These are phyloP conservation scores for Cordyceps farinosa DNA, from an alignment of 2,329 filamentous ascomycete species.

Conservation along the genomic window DNA sequence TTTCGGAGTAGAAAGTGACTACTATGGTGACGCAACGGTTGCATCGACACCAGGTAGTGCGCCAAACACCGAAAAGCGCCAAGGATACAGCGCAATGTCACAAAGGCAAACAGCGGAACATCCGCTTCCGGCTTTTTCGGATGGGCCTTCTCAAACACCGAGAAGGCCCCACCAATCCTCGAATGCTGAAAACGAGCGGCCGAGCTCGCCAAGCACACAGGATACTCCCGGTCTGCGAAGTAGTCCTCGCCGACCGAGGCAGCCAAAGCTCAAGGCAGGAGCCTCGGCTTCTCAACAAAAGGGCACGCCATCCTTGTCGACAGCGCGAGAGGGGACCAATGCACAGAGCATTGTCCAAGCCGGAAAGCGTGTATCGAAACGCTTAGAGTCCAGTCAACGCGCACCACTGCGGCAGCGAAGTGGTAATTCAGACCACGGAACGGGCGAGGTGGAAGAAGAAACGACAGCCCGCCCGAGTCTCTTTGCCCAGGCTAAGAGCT, in stretches of 20 bases:
- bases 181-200: neutral
- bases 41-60: constrained; percentile 26
- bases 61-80: neutral
- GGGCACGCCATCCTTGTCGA: neutral
- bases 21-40: constrained; percentile 37
- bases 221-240: constrained; percentile 15
- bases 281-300: neutral
- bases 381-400: neutral
- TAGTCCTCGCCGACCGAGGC: constrained; percentile 10
- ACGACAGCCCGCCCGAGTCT: constrained; percentile 8
- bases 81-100: neutral
- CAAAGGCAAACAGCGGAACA: neutral
- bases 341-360: neutral
- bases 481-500: constrained; percentile 15
- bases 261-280: neutral
- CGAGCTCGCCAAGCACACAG: constrained; percentile 4
- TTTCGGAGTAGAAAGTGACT: constrained; percentile 36
- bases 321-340: neutral
- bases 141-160: neutral
- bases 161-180: neutral
- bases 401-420: constrained; percentile 8
- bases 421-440: constrained; percentile 14
- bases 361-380: neutral
- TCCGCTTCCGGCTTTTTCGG: neutral
- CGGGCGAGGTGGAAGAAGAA: neutral